Conservation (phyloP, 2,329 filamentous ascomycete genomes). For the Beauveria bassiana region DNA sequence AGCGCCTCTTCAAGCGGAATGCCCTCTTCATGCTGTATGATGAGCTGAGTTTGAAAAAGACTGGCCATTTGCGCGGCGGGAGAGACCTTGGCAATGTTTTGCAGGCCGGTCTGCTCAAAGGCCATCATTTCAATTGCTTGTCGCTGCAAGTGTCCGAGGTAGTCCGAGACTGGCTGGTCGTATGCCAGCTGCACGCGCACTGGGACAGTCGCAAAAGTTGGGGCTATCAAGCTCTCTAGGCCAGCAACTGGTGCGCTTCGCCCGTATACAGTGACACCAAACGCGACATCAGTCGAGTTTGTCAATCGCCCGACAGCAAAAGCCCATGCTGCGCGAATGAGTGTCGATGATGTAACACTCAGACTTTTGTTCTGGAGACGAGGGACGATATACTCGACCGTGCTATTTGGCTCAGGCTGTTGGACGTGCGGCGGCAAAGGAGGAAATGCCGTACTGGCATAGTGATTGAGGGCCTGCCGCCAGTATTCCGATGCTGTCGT, state of each 20-base stretch:
- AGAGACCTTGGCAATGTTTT: background rate
- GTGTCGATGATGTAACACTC: constrained; percentile 1
- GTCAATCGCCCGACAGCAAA: background rate
- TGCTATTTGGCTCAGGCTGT: background rate
- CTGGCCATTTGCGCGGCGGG: background rate
- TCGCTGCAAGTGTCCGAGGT: background rate
- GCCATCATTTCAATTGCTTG: background rate
- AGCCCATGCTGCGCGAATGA: constrained; percentile 5
- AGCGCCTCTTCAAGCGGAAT: background rate
- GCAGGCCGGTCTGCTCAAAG: background rate
- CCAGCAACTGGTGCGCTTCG: constrained; percentile 5
- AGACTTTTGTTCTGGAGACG: background rate
- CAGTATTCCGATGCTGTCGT: background rate
- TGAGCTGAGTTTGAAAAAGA: background rate
- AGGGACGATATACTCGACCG: background rate
- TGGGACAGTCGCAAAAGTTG: constrained; percentile 14
- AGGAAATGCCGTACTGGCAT: background rate
- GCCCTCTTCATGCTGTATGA: background rate
- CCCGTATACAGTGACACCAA: constrained; percentile 3
- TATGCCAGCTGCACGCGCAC: background rate
- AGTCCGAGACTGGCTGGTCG: too few relatives aligned
- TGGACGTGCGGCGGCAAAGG: background rate
- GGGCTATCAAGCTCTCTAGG: constrained; percentile 5
- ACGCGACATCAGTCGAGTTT: constrained; percentile 9
- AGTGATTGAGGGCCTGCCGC: background rate